Evolutionary conservation across 805 yeast species (phyloP), one percentile per base, ranked within the genome.

Genomic region (Naumovozyma dairenensis): DNA sequence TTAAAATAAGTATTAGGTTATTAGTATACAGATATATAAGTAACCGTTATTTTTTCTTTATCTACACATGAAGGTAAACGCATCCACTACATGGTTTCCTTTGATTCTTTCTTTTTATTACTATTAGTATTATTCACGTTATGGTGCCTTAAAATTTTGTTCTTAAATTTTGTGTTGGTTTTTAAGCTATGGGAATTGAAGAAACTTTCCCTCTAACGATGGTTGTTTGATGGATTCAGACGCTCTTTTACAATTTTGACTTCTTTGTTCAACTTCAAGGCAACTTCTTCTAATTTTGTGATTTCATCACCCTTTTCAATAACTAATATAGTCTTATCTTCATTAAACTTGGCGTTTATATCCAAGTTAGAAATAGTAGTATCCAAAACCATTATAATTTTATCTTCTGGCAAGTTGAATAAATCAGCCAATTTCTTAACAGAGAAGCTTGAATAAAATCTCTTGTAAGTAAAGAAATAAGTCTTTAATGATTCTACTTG

Each of bases 401-500:
- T 65, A 10, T 63, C 65, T 40, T 62, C 67, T 12, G 71, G 57
- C 32, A 89, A 63, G 47, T 76, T 78, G 57, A 89, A 92, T 41
- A 75, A 67, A 32, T 65, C 55, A 16, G 85, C 65, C 49, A 92
- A 66, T 46, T 74, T 74, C 13, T 66, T 58, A 32, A 86, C 59
- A 3, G 95, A 78, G 36, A 89, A 70, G 43, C 81, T 80, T 40
- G 78, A 66, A 64, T 79, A 86, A 49, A 76, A 77, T 21, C 77
- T 61, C 55, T 82, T 83, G 66, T 80, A 86, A 43, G 82, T 78
- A 69, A 85, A 82, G 44, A 92, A 67, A 60, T 82, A 92, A n/a
- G 96, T 84, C 63, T 94, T 77, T 54, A 92, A 71, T 31, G 96
- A 94, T 62, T 85, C 95, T 35, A 76, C 66, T 67, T 92, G 94